Evolutionary conservation across 371 early-diverging fungal genomes (phyloP).

Genomic region (Mortierella sp.): DNA sequence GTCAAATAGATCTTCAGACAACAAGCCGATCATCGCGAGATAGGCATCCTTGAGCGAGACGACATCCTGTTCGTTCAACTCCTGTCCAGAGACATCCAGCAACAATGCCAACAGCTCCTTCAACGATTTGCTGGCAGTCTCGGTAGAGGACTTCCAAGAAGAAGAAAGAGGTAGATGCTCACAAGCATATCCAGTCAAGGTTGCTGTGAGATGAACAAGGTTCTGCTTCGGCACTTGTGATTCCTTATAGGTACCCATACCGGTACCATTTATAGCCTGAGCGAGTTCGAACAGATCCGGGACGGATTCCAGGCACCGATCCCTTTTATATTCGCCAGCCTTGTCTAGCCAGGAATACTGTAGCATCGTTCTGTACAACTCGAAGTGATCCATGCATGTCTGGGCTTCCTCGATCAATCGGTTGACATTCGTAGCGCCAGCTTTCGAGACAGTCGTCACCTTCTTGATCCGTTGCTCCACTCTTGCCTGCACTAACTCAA

Average conservation of each 20-base stretch:
- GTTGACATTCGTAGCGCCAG: neutral
- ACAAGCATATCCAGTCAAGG: conserved; percentile 46
- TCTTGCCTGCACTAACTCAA: conserved; percentile 16
- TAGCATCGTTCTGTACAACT: conserved; percentile 31
- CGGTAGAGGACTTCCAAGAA: conserved; percentile 8
- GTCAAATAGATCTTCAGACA: conserved; percentile 40
- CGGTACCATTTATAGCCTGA: conserved; percentile 3
- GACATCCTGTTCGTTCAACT: conserved; percentile 18
- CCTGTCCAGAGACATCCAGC: conserved; percentile 19
- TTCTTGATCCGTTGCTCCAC: conserved; percentile 14
- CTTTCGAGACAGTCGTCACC: conserved; percentile 6
- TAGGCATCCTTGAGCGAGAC: conserved; percentile 30
- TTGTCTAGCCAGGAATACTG: conserved; percentile 11
- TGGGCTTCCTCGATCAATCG: conserved; percentile 10
- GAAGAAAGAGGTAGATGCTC: conserved; percentile 26
- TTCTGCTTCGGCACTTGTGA: neutral
- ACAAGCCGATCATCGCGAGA: conserved; percentile 22
- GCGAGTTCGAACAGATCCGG: conserved; percentile 35
- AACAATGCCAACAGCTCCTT: conserved; percentile 21
- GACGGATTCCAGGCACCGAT: conserved; percentile 9
- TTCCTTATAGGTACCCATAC: neutral
- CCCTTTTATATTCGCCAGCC: neutral
- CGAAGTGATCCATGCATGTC: conserved; percentile 42
- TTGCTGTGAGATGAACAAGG: conserved; percentile 19
- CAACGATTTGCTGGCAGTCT: conserved; percentile 2